Evolutionary conservation across 2,329 filamentous ascomycete genomes (phyloP), one percentile per base, ranked within the genome.

Genomic region (Balansia obtecta): DNA sequence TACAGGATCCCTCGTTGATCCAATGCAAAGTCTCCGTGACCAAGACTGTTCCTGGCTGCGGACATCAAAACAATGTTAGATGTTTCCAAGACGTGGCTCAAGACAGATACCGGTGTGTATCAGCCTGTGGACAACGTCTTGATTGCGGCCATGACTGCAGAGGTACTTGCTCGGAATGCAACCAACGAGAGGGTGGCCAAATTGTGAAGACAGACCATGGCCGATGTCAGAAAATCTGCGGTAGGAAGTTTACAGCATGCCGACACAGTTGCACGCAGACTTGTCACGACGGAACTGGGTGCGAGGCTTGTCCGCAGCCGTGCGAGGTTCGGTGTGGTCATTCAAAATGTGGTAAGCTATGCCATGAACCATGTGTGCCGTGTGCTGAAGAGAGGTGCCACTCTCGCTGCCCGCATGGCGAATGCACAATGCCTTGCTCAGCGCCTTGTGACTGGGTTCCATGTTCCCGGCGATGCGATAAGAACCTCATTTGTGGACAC

Each of bases 391-490:
- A 64, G 18, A 55, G 60, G 1, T 86, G 82, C 55, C 62, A 69
- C 0, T 83, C 76, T 33, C 57, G 57, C 3, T 85, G 81, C 53
- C 68, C 70, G 8, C 82, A 86, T 56, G 58, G 64, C 37, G 65
- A 56, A 2, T 77, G 73, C 48, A 63, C 62, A 0, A 71, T 80
- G 69, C 77, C 77, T 3, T 87, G 84, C 53, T 80, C 80, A 0
- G 83, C 76, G 0, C 83, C 84, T 0, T 88, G 83, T 59, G 70
- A 85, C 55, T 75, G 79, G 65, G 58, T 86, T 0, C 85, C 84
- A 1, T 88, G 83, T 60, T 75, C 74, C 1, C 62, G 71, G 55
- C 70, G 83, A 9, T 88, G 84, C 58, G 58, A 66, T 3, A 68
- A 75, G 30, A 15, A 52, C 0, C 61, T 87, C 3, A 16, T 27